These are phyloP conservation scores for Euptelea pleiosperma DNA, from an alignment of 164 flowering plant species.

Conservation along the genomic window DNA sequence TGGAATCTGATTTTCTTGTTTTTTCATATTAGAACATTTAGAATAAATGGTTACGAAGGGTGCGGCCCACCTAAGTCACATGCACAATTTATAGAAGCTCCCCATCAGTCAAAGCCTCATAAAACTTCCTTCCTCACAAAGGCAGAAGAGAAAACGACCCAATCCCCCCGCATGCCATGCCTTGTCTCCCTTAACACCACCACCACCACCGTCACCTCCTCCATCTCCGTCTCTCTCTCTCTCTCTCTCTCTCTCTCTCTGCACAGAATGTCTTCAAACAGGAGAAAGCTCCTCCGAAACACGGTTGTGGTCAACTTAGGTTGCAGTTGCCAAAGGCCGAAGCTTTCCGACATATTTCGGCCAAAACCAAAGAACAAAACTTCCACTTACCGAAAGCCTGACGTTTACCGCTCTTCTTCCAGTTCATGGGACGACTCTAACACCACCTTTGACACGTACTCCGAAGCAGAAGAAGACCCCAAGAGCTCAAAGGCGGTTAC, in stretches of 20 bases:
- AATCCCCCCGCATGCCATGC: too few species aligned
- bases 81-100: conserved; percentile 24
- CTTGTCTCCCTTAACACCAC: too few species aligned
- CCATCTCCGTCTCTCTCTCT: neutral
- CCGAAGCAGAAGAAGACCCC: neutral
- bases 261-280: conserved; percentile 17
- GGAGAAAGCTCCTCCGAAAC: conserved; percentile 39
- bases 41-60: neutral
- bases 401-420: conserved; percentile 16
- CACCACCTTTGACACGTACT: neutral
- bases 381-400: conserved; percentile 3
- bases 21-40: too few species aligned
- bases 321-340: conserved; percentile 58
- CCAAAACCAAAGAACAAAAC: conserved; percentile 37
- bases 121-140: neutral
- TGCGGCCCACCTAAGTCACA: conserved; percentile 26
- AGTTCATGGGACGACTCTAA: conserved; percentile 25
- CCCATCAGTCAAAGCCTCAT: conserved; percentile 5
- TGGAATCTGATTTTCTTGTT: too few species aligned
- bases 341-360: conserved; percentile 44
- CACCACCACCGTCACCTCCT: conserved; percentile 10
- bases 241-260: conserved; percentile 17
- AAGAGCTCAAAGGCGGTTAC: conserved; percentile 16
- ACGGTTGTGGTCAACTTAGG: conserved; percentile 45
- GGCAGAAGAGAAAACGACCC: too few species aligned